Evolutionary conservation across 2,329 filamentous ascomycete genomes (phyloP).

Genomic region (Aspergillus felis): DNA sequence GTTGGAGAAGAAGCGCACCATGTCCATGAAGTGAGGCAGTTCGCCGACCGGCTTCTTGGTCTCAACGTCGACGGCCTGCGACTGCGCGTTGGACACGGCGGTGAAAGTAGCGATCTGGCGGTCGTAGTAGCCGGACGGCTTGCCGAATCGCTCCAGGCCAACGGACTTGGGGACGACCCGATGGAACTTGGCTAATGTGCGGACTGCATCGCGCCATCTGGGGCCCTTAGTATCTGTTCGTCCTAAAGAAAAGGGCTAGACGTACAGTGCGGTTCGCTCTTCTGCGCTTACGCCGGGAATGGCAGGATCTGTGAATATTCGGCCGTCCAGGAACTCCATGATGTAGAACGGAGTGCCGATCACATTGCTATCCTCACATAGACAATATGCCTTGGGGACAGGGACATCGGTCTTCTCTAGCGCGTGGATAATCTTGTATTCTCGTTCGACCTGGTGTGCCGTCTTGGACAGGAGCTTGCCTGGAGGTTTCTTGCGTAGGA

Average conservation of each 20-base stretch:
- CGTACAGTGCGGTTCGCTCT: conserved; percentile 68
- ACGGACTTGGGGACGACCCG: conserved; percentile 63
- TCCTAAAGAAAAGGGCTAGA: conserved; percentile 3
- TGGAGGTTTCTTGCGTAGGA: conserved; percentile 97
- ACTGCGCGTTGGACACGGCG: conserved; percentile 74
- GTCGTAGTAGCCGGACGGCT: conserved; percentile 71
- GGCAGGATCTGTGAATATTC: conserved; percentile 85
- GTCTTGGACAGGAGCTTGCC: conserved; percentile 88
- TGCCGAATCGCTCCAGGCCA: conserved; percentile 70
- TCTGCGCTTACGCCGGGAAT: conserved; percentile 67
- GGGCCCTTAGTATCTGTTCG: conserved; percentile 2
- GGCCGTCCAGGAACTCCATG: conserved; percentile 91
- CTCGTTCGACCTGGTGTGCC: conserved; percentile 93
- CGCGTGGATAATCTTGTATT: conserved; percentile 86
- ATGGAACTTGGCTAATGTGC: conserved; percentile 82
- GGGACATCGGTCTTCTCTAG: conserved; percentile 76
- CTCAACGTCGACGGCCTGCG: conserved; percentile 69
- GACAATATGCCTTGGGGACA: conserved; percentile 74
- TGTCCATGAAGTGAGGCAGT: conserved; percentile 77
- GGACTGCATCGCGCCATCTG: conserved; percentile 78
- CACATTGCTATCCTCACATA: conserved; percentile 77
- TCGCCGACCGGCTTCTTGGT: conserved; percentile 71
- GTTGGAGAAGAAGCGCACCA: conserved; percentile 73
- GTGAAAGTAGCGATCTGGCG: conserved; percentile 81
- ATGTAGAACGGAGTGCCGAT: conserved; percentile 94